A percentile compares a stretch with the other conserved stretches of the same genome.
Evolutionary conservation across 768 basidiomycete species (phyloP).

Genomic region (Psilocybe subaeruginosa): DNA sequence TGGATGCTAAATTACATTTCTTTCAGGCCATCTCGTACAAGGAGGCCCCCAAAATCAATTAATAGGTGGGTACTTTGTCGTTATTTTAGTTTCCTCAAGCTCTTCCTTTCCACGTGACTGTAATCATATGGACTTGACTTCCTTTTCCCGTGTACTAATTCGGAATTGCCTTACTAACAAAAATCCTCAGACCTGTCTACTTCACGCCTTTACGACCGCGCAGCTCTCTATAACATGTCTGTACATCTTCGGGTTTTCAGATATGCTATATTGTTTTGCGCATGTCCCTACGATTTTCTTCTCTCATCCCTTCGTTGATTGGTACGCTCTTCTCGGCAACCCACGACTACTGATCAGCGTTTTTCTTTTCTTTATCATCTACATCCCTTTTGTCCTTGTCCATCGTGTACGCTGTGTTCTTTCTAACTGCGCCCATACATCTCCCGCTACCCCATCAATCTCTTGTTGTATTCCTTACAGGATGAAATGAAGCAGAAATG

Average conservation of each 20-base stretch:
- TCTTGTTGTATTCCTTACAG: slow-evolving; percentile 24
- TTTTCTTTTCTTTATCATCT: slow-evolving; percentile 17
- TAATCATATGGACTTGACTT: neutral
- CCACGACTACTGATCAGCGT: slow-evolving; percentile 9
- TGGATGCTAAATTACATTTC: slow-evolving; percentile 7
- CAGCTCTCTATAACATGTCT: slow-evolving; percentile 6
- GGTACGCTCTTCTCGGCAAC: slow-evolving; percentile 13
- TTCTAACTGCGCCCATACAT: slow-evolving; percentile 14
- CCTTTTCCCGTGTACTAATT: neutral
- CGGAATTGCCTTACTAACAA: neutral
- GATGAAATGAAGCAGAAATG: slow-evolving; percentile 24
- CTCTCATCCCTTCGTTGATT: slow-evolving; percentile 12
- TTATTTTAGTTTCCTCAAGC: neutral
- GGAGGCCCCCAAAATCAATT: slow-evolving; percentile 77
- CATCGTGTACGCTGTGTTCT: slow-evolving; percentile 15
- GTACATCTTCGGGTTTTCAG: slow-evolving; percentile 14
- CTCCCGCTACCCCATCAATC: slow-evolving; percentile 20
- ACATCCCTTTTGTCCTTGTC: slow-evolving; percentile 12
- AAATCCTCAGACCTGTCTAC: neutral
- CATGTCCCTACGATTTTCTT: slow-evolving; percentile 13
- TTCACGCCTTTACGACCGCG: slow-evolving; percentile 14
- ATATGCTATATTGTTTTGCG: slow-evolving; percentile 15
- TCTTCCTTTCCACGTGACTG: slow-evolving; percentile 63
- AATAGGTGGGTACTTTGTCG: slow-evolving; percentile 65
- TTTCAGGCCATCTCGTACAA: slow-evolving; percentile 79